phyloP scores from a whole-genome alignment of 768 basidiomycete species.

The Auricularia auricula-judae region DNA sequence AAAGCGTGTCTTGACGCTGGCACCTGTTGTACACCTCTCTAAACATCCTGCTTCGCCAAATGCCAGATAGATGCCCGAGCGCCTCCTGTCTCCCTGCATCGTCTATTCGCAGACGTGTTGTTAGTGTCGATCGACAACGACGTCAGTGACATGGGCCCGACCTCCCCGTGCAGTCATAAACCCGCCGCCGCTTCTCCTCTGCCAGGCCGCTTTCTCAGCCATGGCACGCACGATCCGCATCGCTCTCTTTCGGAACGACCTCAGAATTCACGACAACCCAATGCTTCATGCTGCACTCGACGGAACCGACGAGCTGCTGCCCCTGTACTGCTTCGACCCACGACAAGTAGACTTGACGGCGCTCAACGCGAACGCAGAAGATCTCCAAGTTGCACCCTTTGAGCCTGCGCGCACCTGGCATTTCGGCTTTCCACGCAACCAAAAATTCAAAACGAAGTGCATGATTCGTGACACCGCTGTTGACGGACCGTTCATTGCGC shows the following conservation, averaged over 20 bases:
- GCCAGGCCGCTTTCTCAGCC: no score
- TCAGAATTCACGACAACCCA: constrained; percentile 9
- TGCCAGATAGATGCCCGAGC: no score
- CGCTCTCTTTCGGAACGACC: constrained; percentile 14
- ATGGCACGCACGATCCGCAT: constrained; percentile 4
- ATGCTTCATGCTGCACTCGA: constrained; percentile 5
- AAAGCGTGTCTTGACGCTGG: no score
- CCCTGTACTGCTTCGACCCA: constrained; percentile 30
- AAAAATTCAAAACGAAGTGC: constrained; percentile 9
- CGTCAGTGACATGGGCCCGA: no score
- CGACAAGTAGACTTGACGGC: constrained; percentile 24
- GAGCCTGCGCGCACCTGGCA: neutral
- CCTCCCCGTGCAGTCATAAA: no score
- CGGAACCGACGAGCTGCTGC: constrained; percentile 17
- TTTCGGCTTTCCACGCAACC: neutral
- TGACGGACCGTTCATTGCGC: neutral
- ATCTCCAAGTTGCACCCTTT: constrained; percentile 3
- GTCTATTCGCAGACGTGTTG: no score
- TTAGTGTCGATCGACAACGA: no score
- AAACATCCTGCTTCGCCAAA: no score
- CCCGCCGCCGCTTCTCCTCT: no score
- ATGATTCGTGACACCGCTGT: constrained; percentile 2
- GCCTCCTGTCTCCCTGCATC: no score
- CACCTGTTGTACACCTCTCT: no score
- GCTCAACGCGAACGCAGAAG: constrained; percentile 16